A percentile compares a stretch with the other conserved stretches of the same genome.
Conservation (phyloP, 305 asterid species). For the Stenogyne calaminthoides region DNA sequence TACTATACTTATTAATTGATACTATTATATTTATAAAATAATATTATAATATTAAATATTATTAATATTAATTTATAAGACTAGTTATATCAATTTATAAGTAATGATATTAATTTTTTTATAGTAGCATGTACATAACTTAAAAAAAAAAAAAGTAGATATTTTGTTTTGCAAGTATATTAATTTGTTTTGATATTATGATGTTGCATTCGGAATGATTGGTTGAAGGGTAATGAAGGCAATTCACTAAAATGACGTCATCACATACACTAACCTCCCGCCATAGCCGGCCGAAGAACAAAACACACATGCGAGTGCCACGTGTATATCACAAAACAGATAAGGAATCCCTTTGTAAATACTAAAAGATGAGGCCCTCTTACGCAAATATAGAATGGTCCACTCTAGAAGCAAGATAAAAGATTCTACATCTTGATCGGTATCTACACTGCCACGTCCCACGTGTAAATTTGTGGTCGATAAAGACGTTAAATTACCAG, state of each 20-base stretch:
- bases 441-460: background rate
- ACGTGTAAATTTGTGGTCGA: background rate
- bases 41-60: too few relatives aligned
- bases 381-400: constrained; percentile 16
- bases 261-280: constrained; percentile 18
- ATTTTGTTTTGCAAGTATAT: too few relatives aligned
- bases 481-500: background rate
- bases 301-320: constrained; percentile 34
- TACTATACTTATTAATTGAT: too few relatives aligned
- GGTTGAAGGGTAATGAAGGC: constrained; percentile 34
- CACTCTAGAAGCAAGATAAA: background rate
- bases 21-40: too few relatives aligned
- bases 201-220: background rate
- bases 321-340: constrained; percentile 40
- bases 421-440: constrained; percentile 27
- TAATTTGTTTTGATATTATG: too few relatives aligned
- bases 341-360: constrained; percentile 40
- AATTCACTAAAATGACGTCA: constrained; percentile 25
- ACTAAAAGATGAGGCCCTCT: constrained; percentile 25
- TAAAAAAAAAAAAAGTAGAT: too few relatives aligned
- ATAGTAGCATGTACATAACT: too few relatives aligned
- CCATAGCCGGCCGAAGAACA: constrained; percentile 26
- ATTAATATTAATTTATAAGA: too few relatives aligned
- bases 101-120: too few relatives aligned
- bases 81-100: too few relatives aligned